phyloP scores from a whole-genome alignment of 2,329 filamentous ascomycete species.

The Moelleriella libera region DNA sequence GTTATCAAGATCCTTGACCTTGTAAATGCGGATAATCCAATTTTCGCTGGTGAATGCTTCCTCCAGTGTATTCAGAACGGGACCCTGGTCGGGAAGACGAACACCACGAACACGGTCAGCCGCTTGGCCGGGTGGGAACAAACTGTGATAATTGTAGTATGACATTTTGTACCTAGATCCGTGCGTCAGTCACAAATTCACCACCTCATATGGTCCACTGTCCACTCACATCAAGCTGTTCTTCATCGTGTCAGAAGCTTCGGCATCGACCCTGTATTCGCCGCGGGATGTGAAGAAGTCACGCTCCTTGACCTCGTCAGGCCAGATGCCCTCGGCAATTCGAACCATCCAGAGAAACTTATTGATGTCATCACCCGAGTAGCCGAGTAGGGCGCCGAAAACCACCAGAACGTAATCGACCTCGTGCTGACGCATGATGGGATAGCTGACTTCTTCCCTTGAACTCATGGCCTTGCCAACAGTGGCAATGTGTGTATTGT shows the following conservation, averaged over 20 bases:
- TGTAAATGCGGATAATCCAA: constrained; percentile 99
- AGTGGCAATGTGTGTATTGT: constrained; percentile 98
- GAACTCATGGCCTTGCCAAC: constrained; percentile 99
- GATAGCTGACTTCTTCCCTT: constrained; percentile 92
- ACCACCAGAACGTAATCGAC: constrained; percentile 98
- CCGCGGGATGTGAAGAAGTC: constrained; percentile 89
- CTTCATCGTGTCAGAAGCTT: constrained; percentile 92
- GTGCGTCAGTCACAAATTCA: constrained; percentile 6
- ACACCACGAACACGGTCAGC: constrained; percentile 76
- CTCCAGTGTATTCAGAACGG: constrained; percentile 76
- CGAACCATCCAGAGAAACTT: constrained; percentile 99
- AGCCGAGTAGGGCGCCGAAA: constrained; percentile 88
- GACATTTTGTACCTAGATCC: constrained; percentile 94
- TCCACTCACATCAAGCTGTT: constrained; percentile 95
- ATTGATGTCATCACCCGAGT: constrained; percentile 98
- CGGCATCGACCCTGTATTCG: constrained; percentile 89
- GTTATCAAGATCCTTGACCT: constrained; percentile 98
- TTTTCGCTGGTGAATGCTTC: constrained; percentile 99
- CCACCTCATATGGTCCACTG: not conserved
- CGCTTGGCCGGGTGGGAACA: constrained; percentile 87
- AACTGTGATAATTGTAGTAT: constrained; percentile 89
- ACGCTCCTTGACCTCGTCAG: constrained; percentile 95
- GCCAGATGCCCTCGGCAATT: constrained; percentile 98
- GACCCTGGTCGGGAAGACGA: constrained; percentile 69
- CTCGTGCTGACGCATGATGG: constrained; percentile 95